Base-by-base conservation (phyloP, 2,329 filamentous ascomycete species). In the Neoascochyta sp. region DNA sequence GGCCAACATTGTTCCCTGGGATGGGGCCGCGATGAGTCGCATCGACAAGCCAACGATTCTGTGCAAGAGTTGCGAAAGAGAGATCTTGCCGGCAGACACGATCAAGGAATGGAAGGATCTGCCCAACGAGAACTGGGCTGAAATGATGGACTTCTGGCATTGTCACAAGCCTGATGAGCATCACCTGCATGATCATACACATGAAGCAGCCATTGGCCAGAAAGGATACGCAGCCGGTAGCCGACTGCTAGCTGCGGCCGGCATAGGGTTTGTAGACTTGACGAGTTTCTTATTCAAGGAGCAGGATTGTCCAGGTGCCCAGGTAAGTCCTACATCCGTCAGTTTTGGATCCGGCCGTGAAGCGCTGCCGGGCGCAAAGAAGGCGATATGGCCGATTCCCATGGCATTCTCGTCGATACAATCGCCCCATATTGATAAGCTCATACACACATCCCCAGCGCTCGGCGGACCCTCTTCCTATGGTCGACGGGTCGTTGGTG, bases 101-200 rank as follows among this genome's bases (percentile, higher is more conserved):
- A 40, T 59, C 7, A 65, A 62, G 21, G 62, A 66, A 20, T 98
- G 92, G 90, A 95, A 90, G 64, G 88, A 98, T 54, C 68, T 98
- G 11, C 92, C 92, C 0, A 95, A 88, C 54, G 88, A 94, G 50
- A 90, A 95, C 54, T 98, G 92, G 92, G 93, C 92, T 0, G 92
- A 98, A 66, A 94, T 98, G 89, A 98, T 98, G 92, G 93, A 98
- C 62, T 94, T 98, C 49, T 98, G 92, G 92, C 93, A 98, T 63
- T 98, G 92, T 54, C 92, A 98, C 63, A 96, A 96, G 63, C 92
- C 93, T 2, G 63, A 70, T 21, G 73, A 80, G 39, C 70, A 79
- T 32, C 69, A 79, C 35, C 66, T 78, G 36, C 69, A 78, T 39
- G 61, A 70, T 15, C 64, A 70, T 8, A 50, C 56, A n/a, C 58